Base-by-base conservation (phyloP, 140 eudicot genomes). In the Oenanthe javanica region DNA sequence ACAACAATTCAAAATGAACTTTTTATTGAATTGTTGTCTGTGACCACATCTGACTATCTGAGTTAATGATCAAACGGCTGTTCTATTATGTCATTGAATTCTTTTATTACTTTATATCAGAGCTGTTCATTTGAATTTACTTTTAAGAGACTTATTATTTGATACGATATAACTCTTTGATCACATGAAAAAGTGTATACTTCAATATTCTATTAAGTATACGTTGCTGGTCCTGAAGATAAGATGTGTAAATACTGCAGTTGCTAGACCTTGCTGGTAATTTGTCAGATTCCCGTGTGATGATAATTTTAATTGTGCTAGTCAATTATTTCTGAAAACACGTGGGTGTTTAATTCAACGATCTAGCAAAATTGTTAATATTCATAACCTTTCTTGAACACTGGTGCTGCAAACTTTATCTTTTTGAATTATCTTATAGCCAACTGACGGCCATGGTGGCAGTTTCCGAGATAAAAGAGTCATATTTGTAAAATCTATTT, bases 1-100 rank as follows among this genome's bases (percentile, higher is more conserved):
- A 78, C 49, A 82, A 85, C 82, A 83, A 78, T 86, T 78, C 83
- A 79, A 82, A 78, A 79, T 69, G 78, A 74, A 21, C 70, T 69
- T 66, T 87, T 64, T 75, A 84, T 66, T 59, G 11, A 47, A 54
- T 71, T 76, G 45, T 57, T 78, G 31, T 72, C 31, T 71, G 10
- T 61, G 70, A 61, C 76, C 77, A 27, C 54, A 21, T 77, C 73
- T 48, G 12, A 48, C 51, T 48, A 48, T 9, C 51, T 48, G 51
- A 48, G 51, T 72, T 38, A 43, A 55, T 54, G 16, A 27, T 38
- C 46, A 25, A 25, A 50, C 72, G 52, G 71, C 54, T 54, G 79
- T 52, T 54, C 16, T 45, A 48, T 16, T 21, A 49, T 67, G 40
- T 70, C 14, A 5, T 69, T 6, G 76, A 70, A 61, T 61, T 77